These are phyloP conservation scores for Claviceps paspali DNA, from an alignment of 2,329 filamentous ascomycete species.

Conservation along the genomic window DNA sequence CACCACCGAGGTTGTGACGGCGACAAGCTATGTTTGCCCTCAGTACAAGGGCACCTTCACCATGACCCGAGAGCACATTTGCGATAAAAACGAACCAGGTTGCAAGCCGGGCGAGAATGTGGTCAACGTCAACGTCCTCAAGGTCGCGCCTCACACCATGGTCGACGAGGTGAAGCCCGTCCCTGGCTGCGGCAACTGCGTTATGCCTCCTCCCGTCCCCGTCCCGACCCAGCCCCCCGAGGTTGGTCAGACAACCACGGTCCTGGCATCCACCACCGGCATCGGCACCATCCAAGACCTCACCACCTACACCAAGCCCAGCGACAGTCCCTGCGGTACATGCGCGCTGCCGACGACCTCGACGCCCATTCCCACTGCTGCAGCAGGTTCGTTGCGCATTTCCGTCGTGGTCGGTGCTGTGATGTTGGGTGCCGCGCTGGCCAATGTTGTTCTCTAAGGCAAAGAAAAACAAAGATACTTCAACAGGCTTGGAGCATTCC, in stretches of 20 bases:
- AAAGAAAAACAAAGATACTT: too few species aligned
- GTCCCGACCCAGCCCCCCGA: neutral
- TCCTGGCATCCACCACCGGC: neutral
- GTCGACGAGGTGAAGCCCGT: constrained; percentile 11
- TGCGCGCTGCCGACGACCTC: constrained; percentile 4
- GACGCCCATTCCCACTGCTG: constrained; percentile 7
- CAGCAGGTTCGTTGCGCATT: constrained; percentile 8
- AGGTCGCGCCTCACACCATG: constrained; percentile 13
- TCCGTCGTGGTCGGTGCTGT: constrained; percentile 7
- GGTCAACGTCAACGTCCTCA: constrained; percentile 11
- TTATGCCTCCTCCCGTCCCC: constrained; percentile 8
- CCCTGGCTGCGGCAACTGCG: constrained; percentile 8
- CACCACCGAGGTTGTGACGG: constrained; percentile 12
- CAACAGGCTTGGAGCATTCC: too few species aligned
- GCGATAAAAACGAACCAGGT: constrained; percentile 11
- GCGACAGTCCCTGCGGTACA: constrained; percentile 5
- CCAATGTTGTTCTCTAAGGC: constrained; percentile 9
- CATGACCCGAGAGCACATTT: constrained; percentile 15
- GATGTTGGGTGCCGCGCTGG: constrained; percentile 9
- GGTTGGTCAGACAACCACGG: neutral
- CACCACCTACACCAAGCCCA: constrained; percentile 4
- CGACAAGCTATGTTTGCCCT: constrained; percentile 10
- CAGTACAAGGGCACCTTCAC: constrained; percentile 15
- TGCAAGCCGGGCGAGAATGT: constrained; percentile 14
- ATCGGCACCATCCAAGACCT: neutral